phyloP scores from a whole-genome alignment of 208 protist species.

The Acanthamoeba quina region DNA sequence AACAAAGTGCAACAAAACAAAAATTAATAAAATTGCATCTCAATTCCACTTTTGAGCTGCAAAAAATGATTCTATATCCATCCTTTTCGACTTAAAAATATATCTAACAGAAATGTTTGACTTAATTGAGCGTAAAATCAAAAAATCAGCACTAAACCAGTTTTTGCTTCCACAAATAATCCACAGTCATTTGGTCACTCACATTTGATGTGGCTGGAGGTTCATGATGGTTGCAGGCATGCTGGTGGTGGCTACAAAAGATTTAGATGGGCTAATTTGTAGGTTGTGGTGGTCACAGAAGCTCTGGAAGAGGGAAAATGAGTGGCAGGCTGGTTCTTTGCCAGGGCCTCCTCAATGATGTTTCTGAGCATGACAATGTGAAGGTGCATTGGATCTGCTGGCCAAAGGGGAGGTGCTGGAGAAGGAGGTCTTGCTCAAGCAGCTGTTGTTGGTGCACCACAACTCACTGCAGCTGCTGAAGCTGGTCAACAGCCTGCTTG shows the following conservation, averaged over 20 bases:
- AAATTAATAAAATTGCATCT: too few species aligned
- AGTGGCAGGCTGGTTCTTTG: background rate
- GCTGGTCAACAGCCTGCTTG: conserved; percentile 76
- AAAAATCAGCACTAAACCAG: too few species aligned
- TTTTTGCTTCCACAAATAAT: too few species aligned
- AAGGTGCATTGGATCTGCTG: background rate
- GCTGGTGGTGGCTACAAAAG: background rate
- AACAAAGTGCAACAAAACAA: too few species aligned
- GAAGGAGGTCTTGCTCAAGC: background rate
- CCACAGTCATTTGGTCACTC: too few species aligned
- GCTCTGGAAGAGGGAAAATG: background rate
- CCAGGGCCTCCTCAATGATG: background rate
- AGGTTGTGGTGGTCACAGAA: background rate
- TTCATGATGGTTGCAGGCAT: too few species aligned
- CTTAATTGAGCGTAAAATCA: too few species aligned
- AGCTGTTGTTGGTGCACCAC: conserved; percentile 38
- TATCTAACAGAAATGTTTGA: too few species aligned
- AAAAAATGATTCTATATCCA: too few species aligned
- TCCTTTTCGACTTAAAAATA: too few species aligned
- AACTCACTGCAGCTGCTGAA: conserved; percentile 67
- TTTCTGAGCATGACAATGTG: background rate
- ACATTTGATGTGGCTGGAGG: too few species aligned
- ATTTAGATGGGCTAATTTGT: background rate
- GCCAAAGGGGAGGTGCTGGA: background rate
- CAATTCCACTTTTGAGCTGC: too few species aligned